Conservation (phyloP, 1,284 basidiomycete species). For the Trametes sp. region DNA sequence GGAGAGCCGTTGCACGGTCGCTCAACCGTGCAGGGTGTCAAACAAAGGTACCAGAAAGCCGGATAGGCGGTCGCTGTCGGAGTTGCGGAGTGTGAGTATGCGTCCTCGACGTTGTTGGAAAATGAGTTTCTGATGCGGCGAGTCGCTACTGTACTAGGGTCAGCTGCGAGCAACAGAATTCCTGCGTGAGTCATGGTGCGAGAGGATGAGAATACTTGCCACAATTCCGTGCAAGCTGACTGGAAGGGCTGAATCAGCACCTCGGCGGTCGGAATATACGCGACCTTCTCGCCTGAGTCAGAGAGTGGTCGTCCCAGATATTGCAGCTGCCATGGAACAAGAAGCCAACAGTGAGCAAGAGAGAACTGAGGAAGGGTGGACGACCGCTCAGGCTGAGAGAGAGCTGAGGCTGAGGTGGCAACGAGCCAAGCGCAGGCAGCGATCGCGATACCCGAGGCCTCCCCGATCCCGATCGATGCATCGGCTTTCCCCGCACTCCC, state of each 20-base stretch:
- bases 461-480: constrained; percentile 26
- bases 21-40: neutral
- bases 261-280: neutral
- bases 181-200: constrained; percentile 5
- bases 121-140: neutral
- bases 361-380: neutral
- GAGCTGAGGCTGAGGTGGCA: constrained; percentile 24
- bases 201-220: neutral
- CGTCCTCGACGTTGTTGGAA: neutral
- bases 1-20: constrained; percentile 12
- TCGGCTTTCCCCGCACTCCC: constrained; percentile 28
- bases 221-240: constrained; percentile 8
- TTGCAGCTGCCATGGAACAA: neutral
- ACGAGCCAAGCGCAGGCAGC: constrained; percentile 7
- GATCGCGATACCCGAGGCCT: constrained; percentile 28
- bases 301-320: neutral
- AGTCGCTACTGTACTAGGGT: no score
- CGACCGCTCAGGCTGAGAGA: neutral
- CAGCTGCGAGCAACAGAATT: neutral
- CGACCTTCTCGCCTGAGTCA: neutral
- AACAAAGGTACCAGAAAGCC: constrained; percentile 7
- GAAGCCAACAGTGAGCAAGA: neutral
- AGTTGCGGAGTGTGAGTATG: constrained; percentile 7
- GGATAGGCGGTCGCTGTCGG: constrained; percentile 6
- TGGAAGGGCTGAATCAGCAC: constrained; percentile 14